Evolutionary conservation across 495 filamentous ascomycete genomes (phyloP).

Genomic region (Evernia prunastri): DNA sequence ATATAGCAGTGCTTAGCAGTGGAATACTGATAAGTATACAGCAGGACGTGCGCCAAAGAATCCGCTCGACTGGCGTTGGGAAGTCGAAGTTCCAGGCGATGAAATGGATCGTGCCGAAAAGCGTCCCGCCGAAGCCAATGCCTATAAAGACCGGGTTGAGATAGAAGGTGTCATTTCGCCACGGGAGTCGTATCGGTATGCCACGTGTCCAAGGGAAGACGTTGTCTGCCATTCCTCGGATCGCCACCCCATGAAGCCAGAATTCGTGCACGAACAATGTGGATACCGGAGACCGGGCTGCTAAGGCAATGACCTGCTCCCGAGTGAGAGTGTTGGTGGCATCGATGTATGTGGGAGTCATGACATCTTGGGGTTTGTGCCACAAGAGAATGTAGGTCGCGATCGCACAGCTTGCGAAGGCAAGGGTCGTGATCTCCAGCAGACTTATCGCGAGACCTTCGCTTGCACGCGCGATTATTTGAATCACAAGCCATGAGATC

Average conservation of each 20-base stretch:
- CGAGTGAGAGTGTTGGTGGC: conserved; percentile 2
- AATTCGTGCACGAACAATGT: conserved; percentile 13
- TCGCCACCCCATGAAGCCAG: conserved; percentile 18
- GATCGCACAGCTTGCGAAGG: conserved; percentile 22
- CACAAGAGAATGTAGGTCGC: conserved; percentile 18
- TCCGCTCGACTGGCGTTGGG: conserved; percentile 14
- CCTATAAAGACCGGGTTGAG: conserved; percentile 16
- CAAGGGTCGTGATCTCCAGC: conserved; percentile 25
- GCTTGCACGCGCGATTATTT: conserved; percentile 24
- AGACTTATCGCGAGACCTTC: conserved; percentile 12
- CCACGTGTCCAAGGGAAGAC: conserved; percentile 16
- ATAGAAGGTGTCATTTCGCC: neutral
- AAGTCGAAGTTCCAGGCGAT: conserved; percentile 24
- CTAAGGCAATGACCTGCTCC: conserved; percentile 11
- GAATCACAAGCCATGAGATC: conserved; percentile 27
- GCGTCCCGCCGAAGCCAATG: conserved; percentile 7
- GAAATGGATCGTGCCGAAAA: conserved; percentile 22
- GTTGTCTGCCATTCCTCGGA: conserved; percentile 12
- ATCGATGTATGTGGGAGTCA: conserved; percentile 15
- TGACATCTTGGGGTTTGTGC: conserved; percentile 21
- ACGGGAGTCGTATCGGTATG: conserved; percentile 3
- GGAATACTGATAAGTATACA: neutral
- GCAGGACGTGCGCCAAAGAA: conserved; percentile 18
- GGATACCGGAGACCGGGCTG: conserved; percentile 8
- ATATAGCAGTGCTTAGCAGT: neutral